A percentile compares a stretch with the other conserved stretches of the same genome.
Conservation (phyloP, 1,139 yeast species). For the Taphrina confusa region DNA sequence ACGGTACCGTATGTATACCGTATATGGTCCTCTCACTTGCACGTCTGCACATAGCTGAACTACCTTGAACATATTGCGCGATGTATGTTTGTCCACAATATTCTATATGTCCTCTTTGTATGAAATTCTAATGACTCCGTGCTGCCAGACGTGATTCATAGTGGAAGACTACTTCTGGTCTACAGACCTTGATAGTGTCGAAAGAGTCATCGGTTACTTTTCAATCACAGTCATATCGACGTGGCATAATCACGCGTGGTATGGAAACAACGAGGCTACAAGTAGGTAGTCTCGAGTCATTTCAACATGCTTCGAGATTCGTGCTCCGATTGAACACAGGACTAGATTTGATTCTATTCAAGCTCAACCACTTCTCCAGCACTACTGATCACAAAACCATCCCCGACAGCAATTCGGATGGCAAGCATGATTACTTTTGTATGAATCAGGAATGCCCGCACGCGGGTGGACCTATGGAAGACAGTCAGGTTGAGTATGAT, state of each 20-base stretch:
- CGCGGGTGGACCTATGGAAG: slow-evolving; percentile 31
- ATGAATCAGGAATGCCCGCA: slow-evolving; percentile 32
- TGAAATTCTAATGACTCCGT: too few relatives aligned
- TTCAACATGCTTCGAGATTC: not conserved
- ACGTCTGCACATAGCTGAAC: too few relatives aligned
- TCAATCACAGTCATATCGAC: too few relatives aligned
- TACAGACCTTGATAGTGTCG: too few relatives aligned
- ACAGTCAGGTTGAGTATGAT: slow-evolving; percentile 16
- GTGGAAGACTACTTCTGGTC: too few relatives aligned
- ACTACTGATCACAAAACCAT: not conserved
- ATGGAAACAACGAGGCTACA: not conserved
- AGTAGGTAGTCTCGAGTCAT: not conserved
- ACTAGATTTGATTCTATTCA: slow-evolving; percentile 1
- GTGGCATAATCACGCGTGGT: slow-evolving; percentile 18
- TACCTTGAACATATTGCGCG: too few relatives aligned
- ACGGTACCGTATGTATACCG: too few relatives aligned
- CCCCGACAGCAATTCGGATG: not conserved
- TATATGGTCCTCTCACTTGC: too few relatives aligned
- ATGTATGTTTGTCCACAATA: too few relatives aligned
- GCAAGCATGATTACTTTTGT: slow-evolving; percentile 17
- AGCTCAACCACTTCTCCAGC: not conserved
- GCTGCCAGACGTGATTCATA: too few relatives aligned
- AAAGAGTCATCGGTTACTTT: too few relatives aligned
- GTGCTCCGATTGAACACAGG: slow-evolving; percentile 1
- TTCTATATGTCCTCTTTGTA: too few relatives aligned